Base-by-base conservation (phyloP, 2,329 filamentous ascomycete genomes). In the Cladobotryum protrusum region DNA sequence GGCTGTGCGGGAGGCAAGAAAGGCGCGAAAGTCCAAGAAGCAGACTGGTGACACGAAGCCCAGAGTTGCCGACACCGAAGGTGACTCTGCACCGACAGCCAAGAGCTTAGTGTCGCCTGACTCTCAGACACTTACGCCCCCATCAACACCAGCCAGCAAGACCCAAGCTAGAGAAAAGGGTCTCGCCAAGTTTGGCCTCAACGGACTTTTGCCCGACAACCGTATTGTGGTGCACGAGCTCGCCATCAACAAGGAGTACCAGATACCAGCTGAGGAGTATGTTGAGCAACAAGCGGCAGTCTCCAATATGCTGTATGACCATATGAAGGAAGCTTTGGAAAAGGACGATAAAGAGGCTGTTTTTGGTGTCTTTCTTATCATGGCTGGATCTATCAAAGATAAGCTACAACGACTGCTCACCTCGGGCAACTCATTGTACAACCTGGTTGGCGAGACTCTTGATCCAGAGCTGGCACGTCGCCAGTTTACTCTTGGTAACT, bases 161-260 rank as follows among this genome's bases (percentile, higher is more conserved):
- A 59, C 59, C 13, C 66, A 72, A 52, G 57, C 63, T n/a, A 71
- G 69, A 56, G 63, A 64, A n/a, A 55, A 61, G 8, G 59, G 15
- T 18, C 20, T 61, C 3, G 48, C 63, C 5, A 70, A 72, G 52
- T 61, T 65, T 1, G 78, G 59, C 44, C 77, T 67, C 58, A 75
- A 64, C 66, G 78, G 67, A 54, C 78, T 73, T 69, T 73, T 91
- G 42, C 87, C 87, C 0, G 79, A 85, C 52, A 93, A 92, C 59
- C 77, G 88, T 20, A 71, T 87, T 11, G 73, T 92, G 14, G 83
- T 89, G 1, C 88, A 92, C 62, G 88, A 92, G 67, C 71, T 93
- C 41, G 84, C 86, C 8, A 85, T 93, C 57, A 87, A 92, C 66
- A 84, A 82, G 57, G 83, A 89, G 57, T 92, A 86, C 63, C 81